phyloP scores from a whole-genome alignment of 768 basidiomycete species.

The Paxillus rubicundulus region DNA sequence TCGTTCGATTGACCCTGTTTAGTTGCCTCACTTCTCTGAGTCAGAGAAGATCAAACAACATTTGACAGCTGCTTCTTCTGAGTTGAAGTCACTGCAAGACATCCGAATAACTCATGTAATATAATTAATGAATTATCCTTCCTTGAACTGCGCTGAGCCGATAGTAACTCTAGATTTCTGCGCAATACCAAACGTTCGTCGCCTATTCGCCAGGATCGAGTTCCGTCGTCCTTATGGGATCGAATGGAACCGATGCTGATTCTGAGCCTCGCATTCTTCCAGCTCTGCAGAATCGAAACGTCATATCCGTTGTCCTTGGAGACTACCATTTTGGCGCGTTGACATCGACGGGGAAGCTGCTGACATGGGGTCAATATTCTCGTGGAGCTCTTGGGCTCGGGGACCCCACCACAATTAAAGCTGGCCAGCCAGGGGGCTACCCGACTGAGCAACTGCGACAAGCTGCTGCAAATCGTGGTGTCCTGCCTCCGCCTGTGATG shows the following conservation, averaged over 20 bases:
- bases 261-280: constrained; percentile 62
- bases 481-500: constrained; percentile 38
- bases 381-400: constrained; percentile 85
- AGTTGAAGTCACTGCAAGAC: constrained; percentile 39
- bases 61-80: constrained; percentile 40
- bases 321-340: constrained; percentile 92
- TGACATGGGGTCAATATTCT: constrained; percentile 80
- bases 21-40: constrained; percentile 79
- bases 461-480: constrained; percentile 23
- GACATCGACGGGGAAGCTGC: constrained; percentile 69
- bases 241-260: constrained; percentile 41
- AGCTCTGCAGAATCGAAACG: constrained; percentile 66
- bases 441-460: constrained; percentile 35
- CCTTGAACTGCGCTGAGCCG: not conserved
- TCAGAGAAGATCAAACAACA: constrained; percentile 46
- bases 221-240: constrained; percentile 76
- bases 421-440: constrained; percentile 63
- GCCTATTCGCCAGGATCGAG: constrained; percentile 71
- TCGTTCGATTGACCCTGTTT: constrained; percentile 2
- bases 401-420: constrained; percentile 53
- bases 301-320: constrained; percentile 87
- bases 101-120: constrained; percentile 79
- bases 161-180: constrained; percentile 62
- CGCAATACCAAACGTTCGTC: constrained; percentile 78
- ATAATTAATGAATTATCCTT: constrained; percentile 3